A percentile compares a stretch with the other conserved stretches of the same genome.
Evolutionary conservation across 441 rosid species (phyloP).

Genomic region (Erodium trifolium): DNA sequence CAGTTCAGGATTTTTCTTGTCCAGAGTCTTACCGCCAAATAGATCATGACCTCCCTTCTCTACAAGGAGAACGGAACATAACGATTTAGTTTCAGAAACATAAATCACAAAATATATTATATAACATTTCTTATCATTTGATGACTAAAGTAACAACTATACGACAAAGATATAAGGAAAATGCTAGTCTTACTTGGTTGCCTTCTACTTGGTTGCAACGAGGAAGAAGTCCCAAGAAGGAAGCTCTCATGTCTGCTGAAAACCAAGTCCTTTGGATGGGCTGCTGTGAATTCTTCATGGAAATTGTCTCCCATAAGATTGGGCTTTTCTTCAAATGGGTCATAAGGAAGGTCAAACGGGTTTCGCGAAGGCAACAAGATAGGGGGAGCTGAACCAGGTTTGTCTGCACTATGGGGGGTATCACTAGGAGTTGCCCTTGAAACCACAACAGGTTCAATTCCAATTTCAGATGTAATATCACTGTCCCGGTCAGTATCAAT

Average conservation of each 20-base stretch:
- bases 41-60: slow-evolving; percentile 23
- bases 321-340: slow-evolving; percentile 72
- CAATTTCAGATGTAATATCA: slow-evolving; percentile 14
- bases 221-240: slow-evolving; percentile 35
- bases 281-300: slow-evolving; percentile 47
- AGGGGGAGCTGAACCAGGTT: slow-evolving; percentile 89
- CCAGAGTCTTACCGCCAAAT: neutral
- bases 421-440: slow-evolving; percentile 35
- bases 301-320: slow-evolving; percentile 57
- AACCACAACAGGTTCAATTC: slow-evolving; percentile 36
- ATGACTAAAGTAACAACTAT: neutral
- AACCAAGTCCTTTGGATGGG: slow-evolving; percentile 37
- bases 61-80: slow-evolving; percentile 4
- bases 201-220: slow-evolving; percentile 34
- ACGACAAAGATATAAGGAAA: neutral
- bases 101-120: neutral
- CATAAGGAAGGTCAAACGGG: slow-evolving; percentile 88
- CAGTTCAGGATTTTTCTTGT: slow-evolving; percentile 10
- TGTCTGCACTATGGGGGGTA: slow-evolving; percentile 17
- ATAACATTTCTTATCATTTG: neutral
- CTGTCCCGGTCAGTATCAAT: slow-evolving; percentile 28
- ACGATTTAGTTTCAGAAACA: neutral
- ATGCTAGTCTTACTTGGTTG: slow-evolving; percentile 24
- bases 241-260: slow-evolving; percentile 81
- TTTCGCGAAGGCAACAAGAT: slow-evolving; percentile 50